Evolutionary conservation across 78 protist genomes (phyloP).

Genomic region (Chrysochromulina parva): DNA sequence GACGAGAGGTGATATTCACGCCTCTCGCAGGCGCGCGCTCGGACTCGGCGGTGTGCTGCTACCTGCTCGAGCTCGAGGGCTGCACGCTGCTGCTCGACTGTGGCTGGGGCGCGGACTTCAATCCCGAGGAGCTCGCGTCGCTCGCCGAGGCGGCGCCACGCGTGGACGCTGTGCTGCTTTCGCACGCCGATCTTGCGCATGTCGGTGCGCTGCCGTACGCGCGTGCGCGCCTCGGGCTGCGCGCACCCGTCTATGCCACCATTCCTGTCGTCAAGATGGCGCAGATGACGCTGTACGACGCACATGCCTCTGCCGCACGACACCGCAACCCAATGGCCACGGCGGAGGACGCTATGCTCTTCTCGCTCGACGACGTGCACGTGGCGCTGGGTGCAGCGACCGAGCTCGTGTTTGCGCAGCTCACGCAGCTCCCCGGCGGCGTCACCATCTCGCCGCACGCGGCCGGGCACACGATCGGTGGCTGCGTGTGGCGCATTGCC

Average conservation of each 20-base stretch:
- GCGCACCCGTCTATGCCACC: slow-evolving; percentile 82
- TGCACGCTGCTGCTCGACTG: slow-evolving; percentile 88
- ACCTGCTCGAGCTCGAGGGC: slow-evolving; percentile 84
- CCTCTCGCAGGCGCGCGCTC: not conserved
- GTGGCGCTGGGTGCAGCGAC: not conserved
- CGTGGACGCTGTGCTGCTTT: slow-evolving; percentile 80
- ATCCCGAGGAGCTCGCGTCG: slow-evolving; percentile 10
- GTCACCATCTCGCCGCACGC: slow-evolving; percentile 44
- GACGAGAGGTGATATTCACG: not conserved
- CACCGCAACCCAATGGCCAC: not conserved
- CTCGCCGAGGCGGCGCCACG: slow-evolving; percentile 37
- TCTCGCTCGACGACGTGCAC: slow-evolving; percentile 61
- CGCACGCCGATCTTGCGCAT: slow-evolving; percentile 86
- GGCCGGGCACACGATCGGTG: slow-evolving; percentile 85
- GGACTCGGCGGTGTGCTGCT: slow-evolving; percentile 45
- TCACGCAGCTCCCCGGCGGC: not conserved
- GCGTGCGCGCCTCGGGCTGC: slow-evolving; percentile 60
- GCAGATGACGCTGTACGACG: slow-evolving; percentile 82
- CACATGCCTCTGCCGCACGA: not conserved
- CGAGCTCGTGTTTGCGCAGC: slow-evolving; percentile 51
- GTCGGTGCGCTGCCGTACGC: slow-evolving; percentile 89
- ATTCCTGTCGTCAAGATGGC: slow-evolving; percentile 87
- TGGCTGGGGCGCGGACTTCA: slow-evolving; percentile 81
- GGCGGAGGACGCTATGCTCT: not conserved
- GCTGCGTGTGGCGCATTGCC: slow-evolving; percentile 86